Evolutionary conservation across 257 asterid species (phyloP), one percentile per base, ranked within the genome.

Genomic region (Perilla frutescens): DNA sequence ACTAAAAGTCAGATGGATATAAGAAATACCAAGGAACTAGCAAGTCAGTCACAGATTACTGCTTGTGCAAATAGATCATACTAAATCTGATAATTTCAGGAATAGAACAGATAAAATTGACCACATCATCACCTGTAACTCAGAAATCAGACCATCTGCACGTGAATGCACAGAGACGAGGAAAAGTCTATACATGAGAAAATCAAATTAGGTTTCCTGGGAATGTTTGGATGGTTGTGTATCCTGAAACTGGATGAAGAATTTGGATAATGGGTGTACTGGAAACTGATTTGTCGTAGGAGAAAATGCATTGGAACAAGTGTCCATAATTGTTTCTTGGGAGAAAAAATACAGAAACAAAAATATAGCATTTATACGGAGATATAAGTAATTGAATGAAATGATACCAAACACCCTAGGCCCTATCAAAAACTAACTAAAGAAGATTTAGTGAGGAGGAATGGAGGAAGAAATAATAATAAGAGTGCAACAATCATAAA

Each of bases 41-140:
- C 47, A 44, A 47, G 20, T 31, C 51, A 62, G 45, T 15, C 36
- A 26, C 37, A 1, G 56, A 39, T 47, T 32, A 31, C 15, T 61
- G 64, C 8, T 61, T 32, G 4, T 62, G 64, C 53, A 57, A 73
- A 74, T 60, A 43, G 49, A 69, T 43, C 45, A 36, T 45, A 36
- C 41, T 40, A 67, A 44, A 11, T 13, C 20, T 47, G 41, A 70
- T 26, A 57, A 8, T 56, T 37, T 44, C 1, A 45, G 11, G 60
- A 53, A 57, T 53, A 51, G 12, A 41, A 47, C 14, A 29, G 48
- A 59, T 45, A 44, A 20, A 20, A 20, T 20, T 20, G 26, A 20
- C 26, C 26, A 20, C 13, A 40, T 59, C 40, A 14, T 36, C 62
- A 72, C 43, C 72, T 64, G 55, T 32, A 41, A 14, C 48, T 56